These are phyloP conservation scores for Gossypium anomalum DNA, from an alignment of 345 rosid species.

Conservation along the genomic window DNA sequence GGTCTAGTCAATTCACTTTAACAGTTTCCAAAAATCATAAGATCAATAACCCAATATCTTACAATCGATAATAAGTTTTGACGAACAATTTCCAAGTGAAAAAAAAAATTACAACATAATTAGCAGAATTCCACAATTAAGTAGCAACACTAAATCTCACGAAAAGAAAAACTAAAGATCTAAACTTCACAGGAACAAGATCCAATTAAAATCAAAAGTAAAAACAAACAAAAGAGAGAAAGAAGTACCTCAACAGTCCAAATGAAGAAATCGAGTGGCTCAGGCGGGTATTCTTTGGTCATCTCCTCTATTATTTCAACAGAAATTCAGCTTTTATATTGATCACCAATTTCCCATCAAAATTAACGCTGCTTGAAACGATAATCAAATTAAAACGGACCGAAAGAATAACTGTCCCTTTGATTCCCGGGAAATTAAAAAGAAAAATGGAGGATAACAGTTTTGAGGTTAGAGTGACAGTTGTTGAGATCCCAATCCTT, in stretches of 20 bases:
- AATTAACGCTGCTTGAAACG: neutral
- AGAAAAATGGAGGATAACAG: neutral
- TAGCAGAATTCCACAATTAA: neutral
- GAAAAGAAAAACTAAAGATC: neutral
- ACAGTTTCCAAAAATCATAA: neutral
- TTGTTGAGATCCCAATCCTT: neutral
- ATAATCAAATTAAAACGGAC: neutral
- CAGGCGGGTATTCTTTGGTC: conserved; percentile 5
- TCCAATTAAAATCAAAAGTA: neutral
- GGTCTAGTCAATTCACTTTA: neutral
- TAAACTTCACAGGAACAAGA: neutral
- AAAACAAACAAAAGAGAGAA: neutral
- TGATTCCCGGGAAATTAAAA: neutral
- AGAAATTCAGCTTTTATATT: neutral
- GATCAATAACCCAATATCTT: neutral
- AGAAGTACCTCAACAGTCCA: conserved; percentile 3
- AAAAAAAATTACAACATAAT: neutral
- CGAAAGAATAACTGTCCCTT: neutral
- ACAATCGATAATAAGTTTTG: neutral
- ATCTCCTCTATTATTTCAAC: neutral
- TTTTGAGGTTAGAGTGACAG: conserved; percentile 3
- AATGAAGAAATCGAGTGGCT: conserved; percentile 9
- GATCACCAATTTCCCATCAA: neutral
- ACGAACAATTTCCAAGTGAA: neutral
- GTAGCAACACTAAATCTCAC: neutral